Conservation (phyloP, 192 early-diverging fungal species). For the Helicostylum pulchrum region DNA sequence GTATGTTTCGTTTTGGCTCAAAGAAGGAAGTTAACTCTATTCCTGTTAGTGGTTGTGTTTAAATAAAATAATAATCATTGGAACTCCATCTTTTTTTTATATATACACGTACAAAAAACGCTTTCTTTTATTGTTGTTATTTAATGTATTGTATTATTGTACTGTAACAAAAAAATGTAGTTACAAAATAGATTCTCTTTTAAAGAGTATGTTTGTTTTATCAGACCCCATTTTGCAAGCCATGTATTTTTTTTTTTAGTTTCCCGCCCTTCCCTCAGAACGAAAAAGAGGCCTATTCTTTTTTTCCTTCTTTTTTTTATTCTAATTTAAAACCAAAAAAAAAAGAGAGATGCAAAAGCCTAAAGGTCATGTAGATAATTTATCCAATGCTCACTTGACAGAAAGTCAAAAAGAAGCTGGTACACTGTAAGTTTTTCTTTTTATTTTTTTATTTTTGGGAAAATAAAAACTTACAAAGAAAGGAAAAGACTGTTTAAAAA, state of each 20-base stretch:
- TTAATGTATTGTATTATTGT: no score
- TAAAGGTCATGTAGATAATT: no score
- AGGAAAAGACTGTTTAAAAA: conserved; percentile 14
- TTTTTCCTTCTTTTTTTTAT: not conserved
- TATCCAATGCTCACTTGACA: not conserved
- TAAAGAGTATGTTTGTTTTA: no score
- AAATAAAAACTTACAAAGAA: not conserved
- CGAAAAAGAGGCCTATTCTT: not conserved
- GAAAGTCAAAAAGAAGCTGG: conserved; percentile 11
- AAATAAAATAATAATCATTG: not conserved
- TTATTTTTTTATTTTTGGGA: not conserved
- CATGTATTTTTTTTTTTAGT: no score
- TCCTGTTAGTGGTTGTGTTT: conserved; percentile 28
- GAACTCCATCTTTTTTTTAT: not conserved
- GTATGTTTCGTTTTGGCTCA: conserved; percentile 37
- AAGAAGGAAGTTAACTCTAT: conserved; percentile 23
- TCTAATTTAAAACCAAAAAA: conserved; percentile 1
- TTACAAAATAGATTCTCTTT: no score
- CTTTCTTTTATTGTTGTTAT: not conserved
- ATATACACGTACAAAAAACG: no score
- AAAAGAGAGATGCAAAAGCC: not conserved
- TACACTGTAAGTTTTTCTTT: not conserved
- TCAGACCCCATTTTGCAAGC: no score
- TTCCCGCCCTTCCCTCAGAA: no score
- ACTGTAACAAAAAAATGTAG: no score